phyloP scores from a whole-genome alignment of 116 monocot genomes.

The Papilionanthe hybrid region DNA sequence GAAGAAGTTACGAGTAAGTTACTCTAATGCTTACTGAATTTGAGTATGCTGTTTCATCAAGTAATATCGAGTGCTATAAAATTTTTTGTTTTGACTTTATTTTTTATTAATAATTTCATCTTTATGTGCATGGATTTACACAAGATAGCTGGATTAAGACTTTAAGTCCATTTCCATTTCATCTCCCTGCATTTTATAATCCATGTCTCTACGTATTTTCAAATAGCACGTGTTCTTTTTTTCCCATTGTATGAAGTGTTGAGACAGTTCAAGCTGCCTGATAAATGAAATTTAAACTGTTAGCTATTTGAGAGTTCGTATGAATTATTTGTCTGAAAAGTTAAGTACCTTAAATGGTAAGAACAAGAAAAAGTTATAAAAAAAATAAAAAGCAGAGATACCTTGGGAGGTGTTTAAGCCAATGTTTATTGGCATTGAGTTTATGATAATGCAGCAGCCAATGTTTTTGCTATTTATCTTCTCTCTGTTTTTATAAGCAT shows the following conservation, averaged over 20 bases:
- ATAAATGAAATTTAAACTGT: no score
- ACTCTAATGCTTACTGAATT: background rate
- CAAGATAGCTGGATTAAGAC: background rate
- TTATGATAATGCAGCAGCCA: background rate
- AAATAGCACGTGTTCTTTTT: background rate
- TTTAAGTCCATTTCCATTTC: background rate
- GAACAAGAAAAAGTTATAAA: background rate
- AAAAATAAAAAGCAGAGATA: background rate
- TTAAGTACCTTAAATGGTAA: background rate
- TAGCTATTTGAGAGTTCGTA: no score
- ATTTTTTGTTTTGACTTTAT: background rate
- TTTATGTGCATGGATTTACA: background rate
- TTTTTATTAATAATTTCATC: background rate
- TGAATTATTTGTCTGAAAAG: background rate
- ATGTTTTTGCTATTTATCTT: background rate
- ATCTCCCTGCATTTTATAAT: no score
- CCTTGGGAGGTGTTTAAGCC: no score
- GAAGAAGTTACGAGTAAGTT: constrained; percentile 58
- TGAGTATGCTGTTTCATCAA: background rate
- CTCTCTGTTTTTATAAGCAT: background rate
- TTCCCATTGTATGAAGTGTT: background rate
- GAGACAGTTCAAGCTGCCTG: background rate
- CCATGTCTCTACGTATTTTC: background rate
- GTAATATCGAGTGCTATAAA: background rate
- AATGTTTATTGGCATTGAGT: background rate